Conservation (phyloP, 2,329 filamentous ascomycete species). For the Fusarium illudens region DNA sequence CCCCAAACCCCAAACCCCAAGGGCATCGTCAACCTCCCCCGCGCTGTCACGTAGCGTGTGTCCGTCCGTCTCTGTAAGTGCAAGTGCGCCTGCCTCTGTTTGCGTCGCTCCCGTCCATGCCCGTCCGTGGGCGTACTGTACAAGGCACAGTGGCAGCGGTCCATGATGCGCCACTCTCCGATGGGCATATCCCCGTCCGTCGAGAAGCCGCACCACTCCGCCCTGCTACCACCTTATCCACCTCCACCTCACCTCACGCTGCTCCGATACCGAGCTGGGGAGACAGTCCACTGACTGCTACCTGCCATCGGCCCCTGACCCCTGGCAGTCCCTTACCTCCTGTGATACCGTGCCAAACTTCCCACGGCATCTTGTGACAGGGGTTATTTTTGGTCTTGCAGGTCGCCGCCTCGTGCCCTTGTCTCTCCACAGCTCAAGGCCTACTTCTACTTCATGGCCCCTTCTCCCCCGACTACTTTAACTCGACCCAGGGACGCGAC, state of each 20-base stretch:
- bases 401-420: conserved; percentile 19
- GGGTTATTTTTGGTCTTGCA: conserved; percentile 36
- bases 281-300: conserved; percentile 19
- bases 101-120: neutral
- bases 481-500: conserved; percentile 9
- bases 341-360: neutral
- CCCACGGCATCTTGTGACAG: conserved; percentile 9
- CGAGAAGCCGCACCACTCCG: conserved; percentile 7
- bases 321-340: conserved; percentile 9
- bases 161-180: conserved; percentile 1
- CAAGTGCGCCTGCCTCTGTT: conserved; percentile 1
- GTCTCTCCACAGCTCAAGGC: conserved; percentile 16
- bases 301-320: conserved; percentile 29
- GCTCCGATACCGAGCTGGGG: neutral
- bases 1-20: neutral
- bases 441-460: conserved; percentile 1
- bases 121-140: neutral
- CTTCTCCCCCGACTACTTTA: conserved; percentile 27
- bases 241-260: conserved; percentile 1
- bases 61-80: neutral
- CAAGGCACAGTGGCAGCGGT: neutral
- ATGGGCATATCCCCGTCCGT: conserved; percentile 15
- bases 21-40: conserved; percentile 11
- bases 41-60: conserved; percentile 32
- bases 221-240: conserved; percentile 21